Percentiles rank a stretch among this genome's conserved stretches.
Evolutionary conservation across 371 early-diverging fungal species (phyloP).

Genomic region (Lichtheimia ramosa): DNA sequence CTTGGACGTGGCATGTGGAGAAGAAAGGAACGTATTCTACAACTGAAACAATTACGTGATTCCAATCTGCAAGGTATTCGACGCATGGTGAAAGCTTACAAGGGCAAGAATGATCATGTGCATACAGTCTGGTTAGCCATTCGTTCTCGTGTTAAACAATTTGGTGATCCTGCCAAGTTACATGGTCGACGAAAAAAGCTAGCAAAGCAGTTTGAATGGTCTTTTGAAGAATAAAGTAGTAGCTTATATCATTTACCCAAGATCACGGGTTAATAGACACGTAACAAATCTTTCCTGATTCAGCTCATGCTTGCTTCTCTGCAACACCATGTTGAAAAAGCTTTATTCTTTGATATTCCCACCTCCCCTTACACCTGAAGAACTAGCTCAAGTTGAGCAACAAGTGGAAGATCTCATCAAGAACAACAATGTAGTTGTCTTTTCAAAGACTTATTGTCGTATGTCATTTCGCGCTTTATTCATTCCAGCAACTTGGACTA

Average conservation of each 20-base stretch:
- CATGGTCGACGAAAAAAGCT: slow-evolving; percentile 28
- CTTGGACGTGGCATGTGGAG: slow-evolving; percentile 49
- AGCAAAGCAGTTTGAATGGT: slow-evolving; percentile 46
- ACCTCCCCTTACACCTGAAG: background rate
- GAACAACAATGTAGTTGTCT: slow-evolving; percentile 45
- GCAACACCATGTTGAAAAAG: background rate
- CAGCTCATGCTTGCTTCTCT: background rate
- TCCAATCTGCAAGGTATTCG: slow-evolving; percentile 28
- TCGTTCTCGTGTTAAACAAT: slow-evolving; percentile 29
- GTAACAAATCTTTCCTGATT: too few species aligned
- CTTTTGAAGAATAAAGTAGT: slow-evolving; percentile 16
- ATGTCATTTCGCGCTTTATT: slow-evolving; percentile 9
- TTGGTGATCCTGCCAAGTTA: slow-evolving; percentile 27
- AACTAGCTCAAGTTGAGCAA: slow-evolving; percentile 14
- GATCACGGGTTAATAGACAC: too few species aligned
- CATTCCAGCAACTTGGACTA: too few species aligned
- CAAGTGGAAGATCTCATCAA: slow-evolving; percentile 17
- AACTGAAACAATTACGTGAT: slow-evolving; percentile 36
- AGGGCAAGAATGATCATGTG: slow-evolving; percentile 30
- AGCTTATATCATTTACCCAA: too few species aligned
- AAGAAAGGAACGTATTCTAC: slow-evolving; percentile 38
- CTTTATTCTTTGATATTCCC: background rate
- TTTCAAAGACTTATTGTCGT: slow-evolving; percentile 84
- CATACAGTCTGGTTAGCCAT: slow-evolving; percentile 35
- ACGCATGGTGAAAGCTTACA: slow-evolving; percentile 31